These are phyloP conservation scores for Leccinum barrowsii DNA, from an alignment of 768 basidiomycete species.

Conservation along the genomic window DNA sequence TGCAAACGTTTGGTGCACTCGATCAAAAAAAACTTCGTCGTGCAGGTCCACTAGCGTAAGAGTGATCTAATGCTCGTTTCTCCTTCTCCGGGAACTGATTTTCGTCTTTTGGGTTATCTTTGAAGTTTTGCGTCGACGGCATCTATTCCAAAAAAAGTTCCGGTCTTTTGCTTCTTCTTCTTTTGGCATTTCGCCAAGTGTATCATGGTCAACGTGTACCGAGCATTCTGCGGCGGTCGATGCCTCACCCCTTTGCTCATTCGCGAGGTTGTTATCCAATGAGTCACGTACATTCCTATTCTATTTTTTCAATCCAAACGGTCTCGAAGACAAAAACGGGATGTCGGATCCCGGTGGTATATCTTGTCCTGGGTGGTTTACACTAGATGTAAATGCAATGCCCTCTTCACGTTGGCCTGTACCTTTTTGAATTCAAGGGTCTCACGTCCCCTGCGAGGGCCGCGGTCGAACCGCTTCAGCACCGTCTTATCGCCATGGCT, in stretches of 20 bases:
- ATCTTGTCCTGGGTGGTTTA: background rate
- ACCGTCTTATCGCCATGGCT: too few species aligned
- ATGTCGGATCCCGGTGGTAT: background rate
- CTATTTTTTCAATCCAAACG: background rate
- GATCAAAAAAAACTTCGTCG: background rate
- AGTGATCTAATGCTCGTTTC: background rate
- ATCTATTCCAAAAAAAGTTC: background rate
- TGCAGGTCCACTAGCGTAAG: background rate
- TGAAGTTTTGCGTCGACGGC: background rate
- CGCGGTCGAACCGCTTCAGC: too few species aligned
- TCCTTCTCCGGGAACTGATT: background rate
- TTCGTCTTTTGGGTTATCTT: background rate
- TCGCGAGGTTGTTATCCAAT: background rate
- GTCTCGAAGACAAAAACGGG: background rate
- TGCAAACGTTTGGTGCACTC: background rate
- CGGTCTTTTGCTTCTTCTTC: background rate
- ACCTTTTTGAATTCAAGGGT: background rate
- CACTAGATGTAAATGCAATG: background rate
- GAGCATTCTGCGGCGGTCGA: conserved; percentile 7
- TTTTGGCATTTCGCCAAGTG: conserved; percentile 8
- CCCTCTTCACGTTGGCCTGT: background rate
- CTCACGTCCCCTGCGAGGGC: too few species aligned
- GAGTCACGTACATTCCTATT: background rate
- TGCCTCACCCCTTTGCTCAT: background rate
- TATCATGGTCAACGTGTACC: conserved; percentile 27